These are phyloP conservation scores for Boletus sp. DNA, from an alignment of 768 basidiomycete genomes.

Conservation along the genomic window DNA sequence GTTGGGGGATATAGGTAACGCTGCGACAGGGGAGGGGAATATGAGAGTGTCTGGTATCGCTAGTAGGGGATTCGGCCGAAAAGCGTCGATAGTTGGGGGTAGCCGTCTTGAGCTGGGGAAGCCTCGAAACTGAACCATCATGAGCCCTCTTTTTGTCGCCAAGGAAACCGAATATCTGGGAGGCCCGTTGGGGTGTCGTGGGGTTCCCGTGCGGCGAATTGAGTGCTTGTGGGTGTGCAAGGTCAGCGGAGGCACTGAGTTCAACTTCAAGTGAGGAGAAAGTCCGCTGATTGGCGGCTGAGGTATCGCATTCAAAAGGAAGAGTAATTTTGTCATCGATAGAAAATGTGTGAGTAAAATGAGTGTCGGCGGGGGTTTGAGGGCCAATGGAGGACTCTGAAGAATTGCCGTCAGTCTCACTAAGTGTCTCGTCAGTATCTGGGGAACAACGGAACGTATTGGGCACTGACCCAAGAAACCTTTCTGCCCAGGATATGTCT, in stretches of 20 bases:
- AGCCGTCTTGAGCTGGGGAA: slow-evolving; percentile 31
- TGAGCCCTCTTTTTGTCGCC: slow-evolving; percentile 44
- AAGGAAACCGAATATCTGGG: slow-evolving; percentile 74
- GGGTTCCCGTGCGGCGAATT: slow-evolving; percentile 40
- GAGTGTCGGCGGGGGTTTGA: slow-evolving; percentile 46
- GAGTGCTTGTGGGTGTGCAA: slow-evolving; percentile 19
- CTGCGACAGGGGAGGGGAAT: slow-evolving; percentile 14
- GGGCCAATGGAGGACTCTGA: slow-evolving; percentile 52
- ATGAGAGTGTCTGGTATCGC: slow-evolving; percentile 25
- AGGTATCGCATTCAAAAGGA: slow-evolving; percentile 46
- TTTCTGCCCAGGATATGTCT: slow-evolving; percentile 85
- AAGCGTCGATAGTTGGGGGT: slow-evolving; percentile 19
- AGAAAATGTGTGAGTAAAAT: slow-evolving; percentile 42
- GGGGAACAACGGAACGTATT: neutral
- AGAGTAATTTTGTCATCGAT: slow-evolving; percentile 37
- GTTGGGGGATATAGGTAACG: slow-evolving; percentile 13
- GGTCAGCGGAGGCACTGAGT: slow-evolving; percentile 51
- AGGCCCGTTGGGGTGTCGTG: slow-evolving; percentile 63
- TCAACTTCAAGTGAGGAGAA: slow-evolving; percentile 80
- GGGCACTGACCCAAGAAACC: slow-evolving; percentile 57
- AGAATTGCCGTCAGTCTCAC: slow-evolving; percentile 44
- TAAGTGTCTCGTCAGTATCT: slow-evolving; percentile 23
- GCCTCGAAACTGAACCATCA: slow-evolving; percentile 34
- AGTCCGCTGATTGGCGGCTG: slow-evolving; percentile 34
- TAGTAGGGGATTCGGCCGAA: slow-evolving; percentile 23